These are phyloP conservation scores for Chlorella sp. DNA, from an alignment of 139 green algal genomes.

Conservation along the genomic window DNA sequence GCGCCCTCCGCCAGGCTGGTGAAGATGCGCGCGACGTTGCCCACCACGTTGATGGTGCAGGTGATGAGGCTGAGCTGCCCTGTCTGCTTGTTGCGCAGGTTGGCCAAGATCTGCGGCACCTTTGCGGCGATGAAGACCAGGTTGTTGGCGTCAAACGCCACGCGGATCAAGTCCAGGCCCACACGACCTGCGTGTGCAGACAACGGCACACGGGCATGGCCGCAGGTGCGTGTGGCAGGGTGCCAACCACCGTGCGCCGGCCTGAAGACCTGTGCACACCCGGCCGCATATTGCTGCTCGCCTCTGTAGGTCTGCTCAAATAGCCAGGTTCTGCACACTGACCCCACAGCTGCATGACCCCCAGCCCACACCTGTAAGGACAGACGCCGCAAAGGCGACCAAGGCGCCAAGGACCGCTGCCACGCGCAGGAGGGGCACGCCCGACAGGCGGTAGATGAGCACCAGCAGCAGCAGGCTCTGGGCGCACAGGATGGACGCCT, in stretches of 20 bases:
- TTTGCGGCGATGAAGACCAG: slow-evolving; percentile 57
- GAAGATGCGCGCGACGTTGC: slow-evolving; percentile 63
- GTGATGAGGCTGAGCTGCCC: slow-evolving; percentile 69
- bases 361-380: not conserved
- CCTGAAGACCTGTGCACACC: too few relatives aligned
- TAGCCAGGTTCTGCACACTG: too few relatives aligned
- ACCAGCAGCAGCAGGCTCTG: slow-evolving; percentile 66
- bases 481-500: slow-evolving; percentile 40
- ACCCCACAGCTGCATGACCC: too few relatives aligned
- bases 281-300: too few relatives aligned
- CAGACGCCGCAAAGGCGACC: not conserved
- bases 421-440: not conserved
- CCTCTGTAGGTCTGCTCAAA: too few relatives aligned
- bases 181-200: not conserved
- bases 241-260: too few relatives aligned
- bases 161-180: not conserved
- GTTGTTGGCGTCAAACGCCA: slow-evolving; percentile 58
- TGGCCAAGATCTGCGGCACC: slow-evolving; percentile 63
- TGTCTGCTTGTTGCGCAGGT: slow-evolving; percentile 45
- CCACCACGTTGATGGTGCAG: slow-evolving; percentile 52
- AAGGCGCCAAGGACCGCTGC: not conserved
- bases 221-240: too few relatives aligned
- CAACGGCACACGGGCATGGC: too few relatives aligned
- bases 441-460: slow-evolving; percentile 59
- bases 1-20: slow-evolving; percentile 61